Conservation (phyloP, 805 yeast species). For the Pachysolen tannophilus region DNA sequence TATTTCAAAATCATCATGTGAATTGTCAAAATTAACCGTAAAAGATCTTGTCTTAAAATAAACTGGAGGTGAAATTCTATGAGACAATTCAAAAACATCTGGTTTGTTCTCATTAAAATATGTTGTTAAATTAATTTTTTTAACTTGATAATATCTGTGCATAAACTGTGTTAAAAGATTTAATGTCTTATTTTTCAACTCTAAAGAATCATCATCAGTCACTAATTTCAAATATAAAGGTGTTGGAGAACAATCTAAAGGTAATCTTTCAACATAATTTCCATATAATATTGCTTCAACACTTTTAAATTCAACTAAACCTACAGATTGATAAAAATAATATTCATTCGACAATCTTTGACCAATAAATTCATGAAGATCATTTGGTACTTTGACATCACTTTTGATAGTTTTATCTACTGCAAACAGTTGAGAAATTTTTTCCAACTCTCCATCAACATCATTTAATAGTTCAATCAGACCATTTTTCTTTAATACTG, state of each 20-base stretch:
- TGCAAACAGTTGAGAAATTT: background rate
- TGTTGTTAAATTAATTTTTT: slow-evolving; percentile 45
- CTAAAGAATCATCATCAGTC: slow-evolving; percentile 32
- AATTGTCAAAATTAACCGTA: slow-evolving; percentile 20
- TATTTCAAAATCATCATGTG: slow-evolving; percentile 24
- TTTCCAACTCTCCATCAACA: slow-evolving; percentile 3
- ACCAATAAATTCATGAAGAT: slow-evolving; percentile 74
- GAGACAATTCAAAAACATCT: slow-evolving; percentile 32
- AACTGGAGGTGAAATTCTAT: slow-evolving; percentile 46
- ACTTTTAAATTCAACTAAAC: slow-evolving; percentile 56
- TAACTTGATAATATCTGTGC: slow-evolving; percentile 80
- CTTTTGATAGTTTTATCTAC: slow-evolving; percentile 5
- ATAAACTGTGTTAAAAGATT: slow-evolving; percentile 64
- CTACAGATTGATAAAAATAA: slow-evolving; percentile 73
- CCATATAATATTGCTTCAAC: slow-evolving; percentile 65
- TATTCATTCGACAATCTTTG: slow-evolving; percentile 83
- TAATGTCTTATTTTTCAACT: slow-evolving; percentile 52
- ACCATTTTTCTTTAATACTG: slow-evolving; percentile 66
- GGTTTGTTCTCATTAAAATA: slow-evolving; percentile 14
- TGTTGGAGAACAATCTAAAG: slow-evolving; percentile 55
- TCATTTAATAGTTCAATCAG: slow-evolving; percentile 46
- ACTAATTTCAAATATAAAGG: slow-evolving; percentile 52
- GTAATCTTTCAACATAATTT: slow-evolving; percentile 50
- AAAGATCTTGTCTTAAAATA: slow-evolving; percentile 30
- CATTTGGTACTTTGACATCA: slow-evolving; percentile 51